phyloP scores from a whole-genome alignment of 2,329 filamentous ascomycete genomes.

The Diaporthe helianthi region DNA sequence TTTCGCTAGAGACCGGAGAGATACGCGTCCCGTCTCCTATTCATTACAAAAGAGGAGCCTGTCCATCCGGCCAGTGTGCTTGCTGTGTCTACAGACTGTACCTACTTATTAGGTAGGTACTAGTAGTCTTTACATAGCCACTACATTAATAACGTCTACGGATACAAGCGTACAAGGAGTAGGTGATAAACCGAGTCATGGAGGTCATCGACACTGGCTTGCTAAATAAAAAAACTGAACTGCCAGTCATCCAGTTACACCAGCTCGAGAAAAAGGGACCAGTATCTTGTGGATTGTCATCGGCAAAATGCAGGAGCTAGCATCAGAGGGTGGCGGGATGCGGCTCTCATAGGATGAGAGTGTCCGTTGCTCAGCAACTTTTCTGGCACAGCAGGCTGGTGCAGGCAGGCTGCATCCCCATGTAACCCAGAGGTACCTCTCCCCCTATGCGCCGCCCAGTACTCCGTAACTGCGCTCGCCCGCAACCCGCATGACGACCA shows the following conservation, averaged over 20 bases:
- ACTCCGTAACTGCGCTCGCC: too few species aligned
- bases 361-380: slow-evolving; percentile 23
- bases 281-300: not conserved
- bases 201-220: not conserved
- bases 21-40: slow-evolving; percentile 17
- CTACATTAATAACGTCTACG: too few species aligned
- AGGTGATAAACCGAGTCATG: not conserved
- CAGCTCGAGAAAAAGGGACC: not conserved
- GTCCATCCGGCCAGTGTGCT: not conserved
- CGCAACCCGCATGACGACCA: slow-evolving; percentile 12
- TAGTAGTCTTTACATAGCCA: too few species aligned
- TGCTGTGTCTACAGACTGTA: not conserved
- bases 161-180: too few species aligned
- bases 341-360: slow-evolving; percentile 17
- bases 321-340: slow-evolving; percentile 7
- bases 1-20: slow-evolving; percentile 22
- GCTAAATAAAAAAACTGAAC: not conserved
- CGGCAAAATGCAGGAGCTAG: slow-evolving; percentile 14
- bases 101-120: too few species aligned
- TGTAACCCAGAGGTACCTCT: slow-evolving; percentile 16
- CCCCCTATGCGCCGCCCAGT: slow-evolving; percentile 3
- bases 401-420: not conserved
- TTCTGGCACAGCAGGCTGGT: not conserved
- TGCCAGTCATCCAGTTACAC: too few species aligned
- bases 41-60: slow-evolving; percentile 18